Evolutionary conservation across 2,329 filamentous ascomycete genomes (phyloP), one percentile per base, ranked within the genome.

Genomic region (Ceratocystis cubensis): DNA sequence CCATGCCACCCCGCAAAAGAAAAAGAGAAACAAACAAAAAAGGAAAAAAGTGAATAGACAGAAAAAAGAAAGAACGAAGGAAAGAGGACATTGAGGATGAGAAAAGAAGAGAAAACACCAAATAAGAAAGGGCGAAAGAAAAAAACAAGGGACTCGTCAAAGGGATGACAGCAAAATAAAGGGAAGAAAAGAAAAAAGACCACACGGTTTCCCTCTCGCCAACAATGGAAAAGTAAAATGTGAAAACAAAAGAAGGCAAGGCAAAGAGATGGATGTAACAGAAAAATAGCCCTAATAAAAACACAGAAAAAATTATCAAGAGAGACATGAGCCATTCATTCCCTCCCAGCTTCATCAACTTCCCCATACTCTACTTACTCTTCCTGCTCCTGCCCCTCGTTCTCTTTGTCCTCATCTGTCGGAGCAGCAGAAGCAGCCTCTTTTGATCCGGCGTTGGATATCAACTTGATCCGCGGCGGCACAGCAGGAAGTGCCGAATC

Each of bases 381-480:
- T 37, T 48, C 46, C 15, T n/a, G 28, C 45, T 17, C 22, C 25
- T 28, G 15, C 4, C 28, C 33, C 33, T 57, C 45, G 5, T 57
- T 53, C 41, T 53, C 46, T 30, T 33, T 44, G 20, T 17, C 33
- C 17, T 53, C 50, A 10, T 62, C 41, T 3, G 44, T 41, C 37
- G 13, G 37, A 41, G 37, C 37, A 41, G 65, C 41, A 61, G 28
- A 50, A 20, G 28, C 48, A 17, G 50, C 64, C 20, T 66, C 53
- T 30, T 64, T 46, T 37, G 30, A 15, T 25, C 69, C 84, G 82
- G 72, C 82, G 84, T 71, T 80, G 79, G 65, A 74, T 73, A 5
- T 75, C 73, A 63, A 76, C 75, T 69, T 74, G 15, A 68, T 68
- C 20, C 66, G 64, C 10, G 64, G 66, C 46, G 46, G 59, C 6